phyloP scores from a whole-genome alignment of 805 yeast species.

The Kazachstania psychrophila region DNA sequence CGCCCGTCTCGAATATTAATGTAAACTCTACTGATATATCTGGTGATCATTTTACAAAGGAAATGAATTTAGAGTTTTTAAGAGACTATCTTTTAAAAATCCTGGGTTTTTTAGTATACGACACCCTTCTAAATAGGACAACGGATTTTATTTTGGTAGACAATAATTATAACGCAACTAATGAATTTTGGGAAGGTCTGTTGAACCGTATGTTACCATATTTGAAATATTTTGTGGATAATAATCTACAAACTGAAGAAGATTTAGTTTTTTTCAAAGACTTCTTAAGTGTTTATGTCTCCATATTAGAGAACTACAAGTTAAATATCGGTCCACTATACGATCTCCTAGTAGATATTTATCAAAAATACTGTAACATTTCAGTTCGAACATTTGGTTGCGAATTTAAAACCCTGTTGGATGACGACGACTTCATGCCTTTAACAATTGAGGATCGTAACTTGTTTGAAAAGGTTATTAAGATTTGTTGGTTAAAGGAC shows the following conservation, averaged over 20 bases:
- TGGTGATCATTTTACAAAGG: conserved; percentile 25
- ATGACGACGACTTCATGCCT: conserved; percentile 85
- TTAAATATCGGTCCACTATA: conserved; percentile 53
- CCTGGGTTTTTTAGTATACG: conserved; percentile 70
- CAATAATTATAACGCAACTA: conserved; percentile 43
- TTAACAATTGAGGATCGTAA: conserved; percentile 52
- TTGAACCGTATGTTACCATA: conserved; percentile 51
- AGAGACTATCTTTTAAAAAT: conserved; percentile 51
- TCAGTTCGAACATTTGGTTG: conserved; percentile 45
- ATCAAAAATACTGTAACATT: conserved; percentile 51
- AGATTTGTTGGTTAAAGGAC: conserved; percentile 60
- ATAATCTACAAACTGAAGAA: conserved; percentile 34
- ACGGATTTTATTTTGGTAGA: conserved; percentile 58
- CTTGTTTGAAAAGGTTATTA: conserved; percentile 54
- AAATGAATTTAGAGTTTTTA: conserved; percentile 24
- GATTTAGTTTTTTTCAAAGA: conserved; percentile 49
- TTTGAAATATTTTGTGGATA: conserved; percentile 39
- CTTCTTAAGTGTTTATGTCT: conserved; percentile 59
- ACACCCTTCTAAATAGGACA: conserved; percentile 53
- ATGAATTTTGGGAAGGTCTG: conserved; percentile 70
- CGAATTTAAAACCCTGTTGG: conserved; percentile 54
- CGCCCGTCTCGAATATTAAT: conserved; percentile 10
- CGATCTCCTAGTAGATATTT: conserved; percentile 48
- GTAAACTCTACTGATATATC: conserved; percentile 19
- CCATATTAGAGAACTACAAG: conserved; percentile 65